Percentiles rank a stretch among this genome's conserved stretches.
These are phyloP conservation scores for Neospermospora avenae DNA, from an alignment of 2,329 filamentous ascomycete genomes.

Conservation along the genomic window DNA sequence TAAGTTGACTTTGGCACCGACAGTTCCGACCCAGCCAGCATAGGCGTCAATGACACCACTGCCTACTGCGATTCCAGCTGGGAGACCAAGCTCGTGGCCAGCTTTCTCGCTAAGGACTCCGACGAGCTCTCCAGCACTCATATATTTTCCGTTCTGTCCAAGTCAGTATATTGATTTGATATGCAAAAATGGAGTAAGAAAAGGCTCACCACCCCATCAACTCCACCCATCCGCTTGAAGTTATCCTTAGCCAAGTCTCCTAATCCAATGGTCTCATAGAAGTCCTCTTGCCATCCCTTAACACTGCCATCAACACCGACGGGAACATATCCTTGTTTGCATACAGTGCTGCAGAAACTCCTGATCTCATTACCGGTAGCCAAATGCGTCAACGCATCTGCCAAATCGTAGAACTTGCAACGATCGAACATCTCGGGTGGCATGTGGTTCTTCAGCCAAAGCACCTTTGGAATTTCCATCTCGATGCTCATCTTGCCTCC, in stretches of 20 bases:
- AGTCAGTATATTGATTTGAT: constrained; percentile 22
- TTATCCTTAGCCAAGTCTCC: constrained; percentile 78
- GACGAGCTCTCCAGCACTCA: constrained; percentile 88
- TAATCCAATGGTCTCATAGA: constrained; percentile 83
- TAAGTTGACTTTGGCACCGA: constrained; percentile 91
- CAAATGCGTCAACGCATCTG: constrained; percentile 88
- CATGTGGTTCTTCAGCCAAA: constrained; percentile 99
- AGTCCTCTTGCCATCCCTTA: constrained; percentile 98
- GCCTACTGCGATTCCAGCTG: constrained; percentile 84
- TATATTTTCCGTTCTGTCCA: constrained; percentile 79
- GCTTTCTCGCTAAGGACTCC: constrained; percentile 82
- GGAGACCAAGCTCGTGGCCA: constrained; percentile 77
- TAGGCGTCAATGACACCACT: constrained; percentile 98
- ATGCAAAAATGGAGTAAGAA: constrained; percentile 36
- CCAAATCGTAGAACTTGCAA: constrained; percentile 96
- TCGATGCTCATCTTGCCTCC: constrained; percentile 98
- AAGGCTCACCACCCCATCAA: constrained; percentile 85
- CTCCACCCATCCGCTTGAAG: constrained; percentile 90
- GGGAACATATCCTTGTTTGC: constrained; percentile 95
- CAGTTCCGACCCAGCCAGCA: constrained; percentile 96
- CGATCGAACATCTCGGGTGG: constrained; percentile 81
- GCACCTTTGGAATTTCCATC: constrained; percentile 98
- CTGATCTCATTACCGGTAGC: constrained; percentile 89
- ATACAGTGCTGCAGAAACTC: constrained; percentile 94
- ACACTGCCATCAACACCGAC: constrained; percentile 97